phyloP scores from a whole-genome alignment of 139 green algal species.

The Asterochloris erici region DNA sequence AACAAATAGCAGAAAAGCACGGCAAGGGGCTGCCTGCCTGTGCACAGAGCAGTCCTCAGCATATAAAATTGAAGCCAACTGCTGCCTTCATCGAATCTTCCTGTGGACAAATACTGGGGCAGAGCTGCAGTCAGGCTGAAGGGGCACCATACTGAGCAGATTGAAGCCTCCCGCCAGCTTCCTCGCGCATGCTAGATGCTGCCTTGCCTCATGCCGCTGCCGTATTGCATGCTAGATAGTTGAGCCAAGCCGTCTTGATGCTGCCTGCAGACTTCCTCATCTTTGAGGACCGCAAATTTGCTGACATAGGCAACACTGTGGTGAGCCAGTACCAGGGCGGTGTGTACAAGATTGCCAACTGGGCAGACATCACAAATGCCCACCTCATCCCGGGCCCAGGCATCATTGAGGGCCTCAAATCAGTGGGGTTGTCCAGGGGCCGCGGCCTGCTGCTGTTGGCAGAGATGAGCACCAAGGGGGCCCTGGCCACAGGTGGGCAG shows the following conservation, averaged over 20 bases:
- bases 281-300: slow-evolving; percentile 99
- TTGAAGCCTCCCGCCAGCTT: neutral
- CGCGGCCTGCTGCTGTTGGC: slow-evolving; percentile 79
- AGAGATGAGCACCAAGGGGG: slow-evolving; percentile 96
- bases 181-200: neutral
- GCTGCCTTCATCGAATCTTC: no score
- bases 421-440: slow-evolving; percentile 53
- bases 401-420: slow-evolving; percentile 96
- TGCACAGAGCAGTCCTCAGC: no score
- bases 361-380: slow-evolving; percentile 96
- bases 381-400: slow-evolving; percentile 92
- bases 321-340: slow-evolving; percentile 81
- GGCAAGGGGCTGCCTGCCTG: slow-evolving; percentile 26
- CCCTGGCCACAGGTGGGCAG: slow-evolving; percentile 69
- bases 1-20: slow-evolving; percentile 82
- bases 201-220: neutral
- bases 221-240: neutral
- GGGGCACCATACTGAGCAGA: neutral
- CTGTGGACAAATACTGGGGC: no score
- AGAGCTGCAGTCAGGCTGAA: no score
- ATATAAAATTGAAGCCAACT: no score
- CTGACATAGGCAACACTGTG: slow-evolving; percentile 99
- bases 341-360: slow-evolving; percentile 93
- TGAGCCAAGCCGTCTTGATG: neutral
- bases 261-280: slow-evolving; percentile 89